A percentile compares a stretch with the other conserved stretches of the same genome.
Evolutionary conservation across 306 rosid species (phyloP).

Genomic region (Casuarina equisetifolia): DNA sequence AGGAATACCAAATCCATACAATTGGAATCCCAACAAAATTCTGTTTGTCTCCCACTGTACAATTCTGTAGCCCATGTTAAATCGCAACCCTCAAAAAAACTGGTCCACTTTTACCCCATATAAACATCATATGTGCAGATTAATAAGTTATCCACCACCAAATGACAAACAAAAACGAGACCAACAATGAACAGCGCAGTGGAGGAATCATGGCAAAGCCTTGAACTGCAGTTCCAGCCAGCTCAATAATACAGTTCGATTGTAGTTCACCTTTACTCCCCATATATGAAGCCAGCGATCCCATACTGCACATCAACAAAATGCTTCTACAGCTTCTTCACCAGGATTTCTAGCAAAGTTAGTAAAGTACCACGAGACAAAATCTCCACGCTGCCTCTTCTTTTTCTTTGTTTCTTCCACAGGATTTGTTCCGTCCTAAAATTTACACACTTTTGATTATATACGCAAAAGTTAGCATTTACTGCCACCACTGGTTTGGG

Average conservation of each 20-base stretch:
- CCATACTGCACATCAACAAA: constrained; percentile 42
- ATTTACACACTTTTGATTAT: constrained; percentile 38
- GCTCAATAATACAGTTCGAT: constrained; percentile 20
- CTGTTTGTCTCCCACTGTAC: constrained; percentile 39
- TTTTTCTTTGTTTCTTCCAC: neutral
- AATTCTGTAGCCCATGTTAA: constrained; percentile 41
- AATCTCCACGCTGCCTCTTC: constrained; percentile 40
- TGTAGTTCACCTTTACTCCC: constrained; percentile 35
- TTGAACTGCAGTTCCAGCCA: constrained; percentile 20
- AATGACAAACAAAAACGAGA: constrained; percentile 32
- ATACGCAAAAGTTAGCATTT: constrained; percentile 38
- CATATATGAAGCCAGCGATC: constrained; percentile 30
- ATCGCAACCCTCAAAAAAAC: constrained; percentile 31
- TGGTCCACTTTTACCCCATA: constrained; percentile 32
- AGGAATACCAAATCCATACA: constrained; percentile 30
- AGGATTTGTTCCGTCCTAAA: constrained; percentile 37
- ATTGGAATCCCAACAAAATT: constrained; percentile 19
- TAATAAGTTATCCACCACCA: constrained; percentile 31
- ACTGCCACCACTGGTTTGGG: constrained; percentile 32
- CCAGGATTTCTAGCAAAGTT: constrained; percentile 43
- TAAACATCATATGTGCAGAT: constrained; percentile 42
- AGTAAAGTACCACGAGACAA: constrained; percentile 43
- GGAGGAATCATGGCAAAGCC: neutral
- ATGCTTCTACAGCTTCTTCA: constrained; percentile 36
- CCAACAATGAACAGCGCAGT: constrained; percentile 30